Evolutionary conservation across 352 stramenopile genomes (phyloP).

Genomic region (Saprolegnia parasitica): DNA sequence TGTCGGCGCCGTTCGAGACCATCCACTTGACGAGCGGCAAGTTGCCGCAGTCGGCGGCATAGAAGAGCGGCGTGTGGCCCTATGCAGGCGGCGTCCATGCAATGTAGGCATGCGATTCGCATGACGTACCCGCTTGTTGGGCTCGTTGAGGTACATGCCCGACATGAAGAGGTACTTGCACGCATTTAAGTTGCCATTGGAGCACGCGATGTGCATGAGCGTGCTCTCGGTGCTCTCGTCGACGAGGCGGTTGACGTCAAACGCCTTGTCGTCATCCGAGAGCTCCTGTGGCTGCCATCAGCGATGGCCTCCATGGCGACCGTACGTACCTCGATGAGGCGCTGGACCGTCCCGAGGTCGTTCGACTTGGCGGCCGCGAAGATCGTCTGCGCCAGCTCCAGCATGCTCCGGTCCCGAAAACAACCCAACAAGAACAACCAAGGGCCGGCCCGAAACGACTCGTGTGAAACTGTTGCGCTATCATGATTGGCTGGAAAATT

Average conservation of each 20-base stretch:
- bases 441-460: background rate
- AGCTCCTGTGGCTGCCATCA: background rate
- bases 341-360: constrained; percentile 19
- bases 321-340: constrained; percentile 12
- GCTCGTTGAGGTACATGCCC: constrained; percentile 72
- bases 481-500: no score
- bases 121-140: constrained; percentile 37
- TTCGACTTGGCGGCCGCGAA: constrained; percentile 26
- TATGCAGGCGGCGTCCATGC: constrained; percentile 32
- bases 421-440: background rate
- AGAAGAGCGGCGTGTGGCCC: constrained; percentile 74
- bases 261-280: constrained; percentile 1
- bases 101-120: background rate
- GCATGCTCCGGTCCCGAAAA: background rate
- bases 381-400: constrained; percentile 16
- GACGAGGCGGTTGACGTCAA: constrained; percentile 40
- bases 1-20: constrained; percentile 76
- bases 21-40: constrained; percentile 79
- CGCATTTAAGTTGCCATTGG: constrained; percentile 75
- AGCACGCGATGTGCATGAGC: constrained; percentile 71
- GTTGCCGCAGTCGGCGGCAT: constrained; percentile 64
- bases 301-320: background rate
- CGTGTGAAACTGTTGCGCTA: background rate
- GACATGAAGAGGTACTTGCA: constrained; percentile 81
- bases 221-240: constrained; percentile 70